phyloP scores from a whole-genome alignment of 2,329 filamentous ascomycete genomes.

The Diatrype stigma region DNA sequence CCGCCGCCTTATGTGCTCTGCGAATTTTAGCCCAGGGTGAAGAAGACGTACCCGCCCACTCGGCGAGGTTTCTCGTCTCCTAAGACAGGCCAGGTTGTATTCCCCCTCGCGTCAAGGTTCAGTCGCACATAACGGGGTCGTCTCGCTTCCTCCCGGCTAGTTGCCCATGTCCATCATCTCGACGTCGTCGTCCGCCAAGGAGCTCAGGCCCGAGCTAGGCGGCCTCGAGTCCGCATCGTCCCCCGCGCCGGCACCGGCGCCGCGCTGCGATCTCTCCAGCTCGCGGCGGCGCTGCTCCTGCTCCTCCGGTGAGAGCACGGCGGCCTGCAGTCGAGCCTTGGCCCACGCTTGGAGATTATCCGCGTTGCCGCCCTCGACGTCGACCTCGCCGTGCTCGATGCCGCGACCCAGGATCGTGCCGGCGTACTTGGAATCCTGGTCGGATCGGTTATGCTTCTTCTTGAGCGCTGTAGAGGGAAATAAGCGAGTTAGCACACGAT shows the following conservation, averaged over 20 bases:
- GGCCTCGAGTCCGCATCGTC: constrained; percentile 37
- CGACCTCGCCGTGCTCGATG: constrained; percentile 65
- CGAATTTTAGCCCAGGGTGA: too few relatives aligned
- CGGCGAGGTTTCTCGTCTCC: too few relatives aligned
- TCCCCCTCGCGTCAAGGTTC: too few relatives aligned
- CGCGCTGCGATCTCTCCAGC: constrained; percentile 7
- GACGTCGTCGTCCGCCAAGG: constrained; percentile 43
- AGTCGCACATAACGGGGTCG: too few relatives aligned
- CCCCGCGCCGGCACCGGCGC: constrained; percentile 16
- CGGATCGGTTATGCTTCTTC: constrained; percentile 87
- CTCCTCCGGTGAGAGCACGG: constrained; percentile 19
- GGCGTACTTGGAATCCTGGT: constrained; percentile 79
- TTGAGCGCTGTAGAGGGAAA: constrained; percentile 61
- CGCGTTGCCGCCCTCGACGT: constrained; percentile 72
- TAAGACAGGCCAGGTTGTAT: too few relatives aligned
- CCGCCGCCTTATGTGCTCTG: too few relatives aligned
- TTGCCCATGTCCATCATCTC: constrained; percentile 35
- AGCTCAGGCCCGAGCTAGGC: constrained; percentile 54
- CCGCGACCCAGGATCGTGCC: constrained; percentile 77
- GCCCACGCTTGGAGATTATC: constrained; percentile 66
- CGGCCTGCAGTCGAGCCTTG: constrained; percentile 33
- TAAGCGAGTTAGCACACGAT: constrained; percentile 12
- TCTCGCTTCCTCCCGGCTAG: not conserved
- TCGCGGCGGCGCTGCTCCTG: not conserved
- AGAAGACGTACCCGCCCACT: too few relatives aligned